Evolutionary conservation across 495 filamentous ascomycete genomes (phyloP), one percentile per base, ranked within the genome.

Genomic region (Terfezia claveryi): DNA sequence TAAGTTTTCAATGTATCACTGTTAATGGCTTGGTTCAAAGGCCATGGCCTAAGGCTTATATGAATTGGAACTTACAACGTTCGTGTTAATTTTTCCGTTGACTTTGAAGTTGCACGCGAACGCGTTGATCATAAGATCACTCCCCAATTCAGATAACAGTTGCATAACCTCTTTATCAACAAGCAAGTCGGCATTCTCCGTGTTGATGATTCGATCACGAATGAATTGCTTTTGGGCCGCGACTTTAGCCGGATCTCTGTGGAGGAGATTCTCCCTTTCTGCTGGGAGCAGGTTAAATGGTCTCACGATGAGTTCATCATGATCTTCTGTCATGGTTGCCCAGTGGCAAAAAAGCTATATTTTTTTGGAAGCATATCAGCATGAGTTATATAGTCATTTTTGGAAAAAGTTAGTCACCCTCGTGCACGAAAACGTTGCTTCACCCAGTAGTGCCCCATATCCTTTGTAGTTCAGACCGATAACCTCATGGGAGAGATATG

Each of bases 81-180:
- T 62, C 56, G 73, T 74, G 36, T 69, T 62, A 1, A 32, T 64
- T 8, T 67, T 68, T 49, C 72, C 61, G 1, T 55, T 54, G 50
- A 69, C 61, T 5, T 61, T 49, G 62, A 67, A 75, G 58, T 74
- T 75, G 37, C 66, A 59, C 0, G 67, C 61, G 58, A 75, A 72
- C 8, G 66, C 67, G 55, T 76, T 74, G 64, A 76, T 71, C 51
- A 69, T 73, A 36, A 72, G 61, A 46, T 75, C 71, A 2, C 69
- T 70, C 4, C 71, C 71, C 0, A 74, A 60, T 4, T 61, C 64
- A 10, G 65, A 58, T 12, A 76, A 64, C 9, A 71, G 55, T 1
- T 60, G 54, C 60, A 66, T 62, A 1, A 67, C 66, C 37, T 68
- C 63, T 1, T 53, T 52, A 16, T 65, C 59, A 4, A 54, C 10